Evolutionary conservation across 1,284 basidiomycete species (phyloP), one percentile per base, ranked within the genome.

Genomic region (Boletus sp.): DNA sequence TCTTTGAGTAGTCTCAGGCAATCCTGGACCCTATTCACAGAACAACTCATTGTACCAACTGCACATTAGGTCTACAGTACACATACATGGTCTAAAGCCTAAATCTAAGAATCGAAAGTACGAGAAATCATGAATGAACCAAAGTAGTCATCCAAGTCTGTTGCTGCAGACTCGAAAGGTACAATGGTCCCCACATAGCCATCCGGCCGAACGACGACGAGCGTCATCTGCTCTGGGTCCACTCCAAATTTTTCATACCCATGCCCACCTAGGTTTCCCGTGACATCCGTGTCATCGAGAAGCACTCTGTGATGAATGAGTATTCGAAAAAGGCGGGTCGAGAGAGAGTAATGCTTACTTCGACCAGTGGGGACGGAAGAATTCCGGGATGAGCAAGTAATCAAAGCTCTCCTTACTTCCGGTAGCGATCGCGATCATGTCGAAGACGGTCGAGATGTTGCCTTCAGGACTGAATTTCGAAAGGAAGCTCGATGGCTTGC

Each of bases 331-430:
- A 31, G 9, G 31, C 11, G 5, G 16, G 21, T 6, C 8, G 31
- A 44, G 51, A 43, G 23, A 6, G 61, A 23, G 40, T 10, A 11
- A 43, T 33, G 54, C 43, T 25, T 65, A 88, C 88, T 84, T 87
- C 4, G 85, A 81, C 88, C 88, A 90, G 71, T 89, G 88, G 17
- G 82, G 74, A 59, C 85, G 76, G 63, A 89, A 75, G 5, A 79
- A 61, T n/a, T 63, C 60, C 0, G 87, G 86, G 13, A 89, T 64
- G 38, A 78, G 78, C 27, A 78, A 80, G 62, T 81, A 83, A 52
- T 79, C 19, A 23, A 37, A 16, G 14, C 13, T 16, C 2, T 25
- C 40, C 30, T 44, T 44, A 16, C 16, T 33, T 16, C 52, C 52
- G 6, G 52, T 33, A 14, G 27, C 30, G 33, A 48, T 48, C 9